Conservation (phyloP, 257 asterid genomes). For the Rhazya stricta region DNA sequence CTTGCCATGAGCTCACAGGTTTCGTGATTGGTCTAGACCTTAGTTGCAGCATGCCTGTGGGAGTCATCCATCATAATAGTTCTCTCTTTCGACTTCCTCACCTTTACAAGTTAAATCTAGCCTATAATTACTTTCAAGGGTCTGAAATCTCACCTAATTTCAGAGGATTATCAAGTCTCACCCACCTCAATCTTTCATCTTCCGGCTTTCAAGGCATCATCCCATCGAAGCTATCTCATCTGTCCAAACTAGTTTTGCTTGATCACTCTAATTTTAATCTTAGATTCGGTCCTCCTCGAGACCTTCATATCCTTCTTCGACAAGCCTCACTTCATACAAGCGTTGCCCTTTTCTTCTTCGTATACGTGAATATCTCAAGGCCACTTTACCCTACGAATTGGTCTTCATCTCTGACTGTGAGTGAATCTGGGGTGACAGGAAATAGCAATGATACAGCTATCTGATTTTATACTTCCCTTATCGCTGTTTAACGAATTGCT, state of each 20-base stretch:
- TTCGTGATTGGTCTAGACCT: constrained; percentile 10
- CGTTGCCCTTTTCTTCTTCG: neutral
- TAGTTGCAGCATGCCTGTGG: neutral
- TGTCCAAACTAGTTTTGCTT: constrained; percentile 6
- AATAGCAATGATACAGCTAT: neutral
- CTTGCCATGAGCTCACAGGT: constrained; percentile 1
- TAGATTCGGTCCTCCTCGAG: neutral
- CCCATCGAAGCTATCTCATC: neutral
- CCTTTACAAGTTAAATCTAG: neutral
- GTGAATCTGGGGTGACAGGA: neutral
- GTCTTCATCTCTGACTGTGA: neutral
- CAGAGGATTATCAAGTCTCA: no score
- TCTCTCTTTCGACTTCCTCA: constrained; percentile 12
- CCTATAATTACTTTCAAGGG: neutral
- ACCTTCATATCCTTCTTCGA: neutral
- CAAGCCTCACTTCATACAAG: neutral
- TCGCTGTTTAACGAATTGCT: no score
- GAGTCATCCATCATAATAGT: constrained; percentile 9
- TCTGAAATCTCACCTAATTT: neutral
- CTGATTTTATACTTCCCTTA: constrained; percentile 6
- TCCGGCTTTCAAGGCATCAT: neutral
- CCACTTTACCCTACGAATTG: neutral
- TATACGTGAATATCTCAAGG: fast-evolving
- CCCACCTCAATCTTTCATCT: no score
- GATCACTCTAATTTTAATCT: neutral